A percentile compares a stretch with the other conserved stretches of the same genome.
phyloP scores from a whole-genome alignment of 257 asterid genomes.

The Nicotiana sylvestris region DNA sequence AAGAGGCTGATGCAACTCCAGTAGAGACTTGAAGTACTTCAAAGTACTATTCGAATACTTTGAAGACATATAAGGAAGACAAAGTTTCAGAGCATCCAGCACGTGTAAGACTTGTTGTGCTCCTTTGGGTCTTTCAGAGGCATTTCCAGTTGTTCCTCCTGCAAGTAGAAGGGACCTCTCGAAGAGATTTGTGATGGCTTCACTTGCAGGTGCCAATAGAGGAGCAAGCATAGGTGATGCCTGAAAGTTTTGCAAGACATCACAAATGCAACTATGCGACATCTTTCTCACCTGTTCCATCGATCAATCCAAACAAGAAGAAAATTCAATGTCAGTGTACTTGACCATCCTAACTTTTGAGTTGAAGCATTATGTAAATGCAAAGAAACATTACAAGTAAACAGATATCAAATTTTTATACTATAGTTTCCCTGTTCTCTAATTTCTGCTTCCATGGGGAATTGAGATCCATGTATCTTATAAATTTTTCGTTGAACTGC shows the following conservation, averaged over 20 bases:
- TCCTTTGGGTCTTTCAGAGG: slow-evolving; percentile 60
- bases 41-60: slow-evolving; percentile 53
- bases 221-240: slow-evolving; percentile 34
- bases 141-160: slow-evolving; percentile 60
- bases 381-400: not conserved
- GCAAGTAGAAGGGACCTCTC: slow-evolving; percentile 82
- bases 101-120: slow-evolving; percentile 76
- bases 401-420: not conserved
- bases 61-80: slow-evolving; percentile 73
- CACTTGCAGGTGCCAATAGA: slow-evolving; percentile 67
- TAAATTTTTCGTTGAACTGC: not conserved
- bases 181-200: slow-evolving; percentile 55
- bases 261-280: slow-evolving; percentile 58
- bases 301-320: slow-evolving; percentile 14
- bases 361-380: not conserved
- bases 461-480: not conserved
- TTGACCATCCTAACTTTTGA: not conserved
- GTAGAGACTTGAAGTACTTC: slow-evolving; percentile 67
- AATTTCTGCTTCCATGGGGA: not conserved
- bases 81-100: slow-evolving; percentile 71
- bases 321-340: not conserved
- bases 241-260: slow-evolving; percentile 50
- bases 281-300: slow-evolving; percentile 65
- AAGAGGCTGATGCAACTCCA: slow-evolving; percentile 61
- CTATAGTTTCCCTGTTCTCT: not conserved